Percentiles rank a stretch among this genome's conserved stretches.
These are phyloP conservation scores for Xanthoceras sorbifolium DNA, from an alignment of 345 rosid species.

Conservation along the genomic window DNA sequence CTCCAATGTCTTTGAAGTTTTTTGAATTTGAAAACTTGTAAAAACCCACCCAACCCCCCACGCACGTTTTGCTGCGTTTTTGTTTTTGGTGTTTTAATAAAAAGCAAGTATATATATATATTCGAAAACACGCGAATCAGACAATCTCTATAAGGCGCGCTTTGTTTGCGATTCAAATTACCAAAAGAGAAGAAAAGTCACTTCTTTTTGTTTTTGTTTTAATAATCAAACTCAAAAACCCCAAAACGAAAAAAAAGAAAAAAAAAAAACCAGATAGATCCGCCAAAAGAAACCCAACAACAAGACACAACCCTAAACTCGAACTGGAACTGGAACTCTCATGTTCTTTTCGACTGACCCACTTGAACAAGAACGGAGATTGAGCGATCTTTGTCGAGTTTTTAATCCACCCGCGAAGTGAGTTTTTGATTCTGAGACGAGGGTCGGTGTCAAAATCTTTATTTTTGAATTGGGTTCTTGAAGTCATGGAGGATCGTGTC, in stretches of 20 bases:
- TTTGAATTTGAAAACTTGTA: neutral
- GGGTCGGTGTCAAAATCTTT: slow-evolving; percentile 20
- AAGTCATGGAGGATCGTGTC: slow-evolving; percentile 40
- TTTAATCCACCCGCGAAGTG: neutral
- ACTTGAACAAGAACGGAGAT: too few relatives aligned
- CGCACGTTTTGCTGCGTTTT: too few relatives aligned
- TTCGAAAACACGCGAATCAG: neutral
- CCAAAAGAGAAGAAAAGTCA: neutral
- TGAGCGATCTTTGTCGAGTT: neutral
- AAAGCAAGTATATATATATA: neutral
- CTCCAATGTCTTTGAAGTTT: neutral
- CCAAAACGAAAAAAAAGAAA: too few relatives aligned
- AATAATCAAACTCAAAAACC: too few relatives aligned
- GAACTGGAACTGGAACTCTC: neutral
- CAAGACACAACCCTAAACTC: neutral
- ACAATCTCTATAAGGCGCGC: slow-evolving; percentile 6
- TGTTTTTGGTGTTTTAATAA: neutral
- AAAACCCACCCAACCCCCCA: neutral
- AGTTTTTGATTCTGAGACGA: neutral
- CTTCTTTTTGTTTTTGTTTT: too few relatives aligned
- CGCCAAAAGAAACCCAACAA: neutral
- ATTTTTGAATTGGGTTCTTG: slow-evolving; percentile 23
- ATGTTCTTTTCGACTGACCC: too few relatives aligned
- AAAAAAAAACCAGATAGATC: neutral
- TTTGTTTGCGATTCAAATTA: neutral